Percentiles rank a stretch among this genome's conserved stretches.
Conservation (phyloP, 2,329 filamentous ascomycete genomes). For the Scedosporium apiospermum region DNA sequence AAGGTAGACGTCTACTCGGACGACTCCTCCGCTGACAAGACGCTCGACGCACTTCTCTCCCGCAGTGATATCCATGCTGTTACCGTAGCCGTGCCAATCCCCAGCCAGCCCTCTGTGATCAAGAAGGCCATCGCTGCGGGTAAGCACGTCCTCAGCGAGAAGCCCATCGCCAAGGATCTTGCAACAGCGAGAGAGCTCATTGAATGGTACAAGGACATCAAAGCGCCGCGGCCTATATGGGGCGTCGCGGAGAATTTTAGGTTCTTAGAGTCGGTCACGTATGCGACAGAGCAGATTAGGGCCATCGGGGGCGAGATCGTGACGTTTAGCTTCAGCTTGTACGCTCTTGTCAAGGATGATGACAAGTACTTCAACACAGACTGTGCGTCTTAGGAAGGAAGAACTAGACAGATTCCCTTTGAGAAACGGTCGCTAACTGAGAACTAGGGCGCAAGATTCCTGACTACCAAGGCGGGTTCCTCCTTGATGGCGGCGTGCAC, state of each 20-base stretch:
- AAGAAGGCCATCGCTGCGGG: conserved; percentile 50
- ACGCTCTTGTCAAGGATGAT: conserved; percentile 29
- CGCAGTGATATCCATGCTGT: conserved; percentile 46
- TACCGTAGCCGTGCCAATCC: conserved; percentile 52
- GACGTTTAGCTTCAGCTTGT: conserved; percentile 31
- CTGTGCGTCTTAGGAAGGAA: conserved; percentile 16
- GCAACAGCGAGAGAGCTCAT: conserved; percentile 31
- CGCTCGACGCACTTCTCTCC: conserved; percentile 40
- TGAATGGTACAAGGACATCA: conserved; percentile 17
- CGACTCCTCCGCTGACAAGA: conserved; percentile 16
- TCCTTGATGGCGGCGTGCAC: conserved; percentile 70
- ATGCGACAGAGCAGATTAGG: conserved; percentile 23
- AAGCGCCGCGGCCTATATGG: conserved; percentile 31
- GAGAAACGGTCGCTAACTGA: neutral
- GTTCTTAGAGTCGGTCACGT: conserved; percentile 46
- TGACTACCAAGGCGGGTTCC: conserved; percentile 64
- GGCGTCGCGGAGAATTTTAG: conserved; percentile 66
- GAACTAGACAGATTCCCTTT: conserved; percentile 7
- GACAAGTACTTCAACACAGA: conserved; percentile 41
- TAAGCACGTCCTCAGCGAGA: conserved; percentile 65
- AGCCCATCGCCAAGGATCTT: conserved; percentile 56
- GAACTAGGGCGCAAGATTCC: conserved; percentile 53
- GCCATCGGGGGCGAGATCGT: conserved; percentile 14
- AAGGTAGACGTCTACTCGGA: conserved; percentile 9
- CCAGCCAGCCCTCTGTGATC: conserved; percentile 48